Percentiles rank a stretch among this genome's conserved stretches.
Evolutionary conservation across 805 yeast species (phyloP).

Genomic region (Kurtzmaniella cleridarum): DNA sequence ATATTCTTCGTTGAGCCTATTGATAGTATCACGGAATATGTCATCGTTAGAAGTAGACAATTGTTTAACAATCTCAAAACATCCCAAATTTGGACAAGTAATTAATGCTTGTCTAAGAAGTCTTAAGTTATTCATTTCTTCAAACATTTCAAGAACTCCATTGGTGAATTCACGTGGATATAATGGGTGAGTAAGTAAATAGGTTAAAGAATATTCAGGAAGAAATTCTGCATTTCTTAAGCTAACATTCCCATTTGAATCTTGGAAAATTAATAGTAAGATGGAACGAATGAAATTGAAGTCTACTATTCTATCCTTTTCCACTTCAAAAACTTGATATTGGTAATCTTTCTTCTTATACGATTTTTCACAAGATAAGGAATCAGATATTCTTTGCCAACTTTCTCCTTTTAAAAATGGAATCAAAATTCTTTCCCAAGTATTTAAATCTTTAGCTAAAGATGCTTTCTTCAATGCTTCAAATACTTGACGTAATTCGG

Average conservation of each 20-base stretch:
- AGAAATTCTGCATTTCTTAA: conserved; percentile 21
- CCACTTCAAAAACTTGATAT: conserved; percentile 54
- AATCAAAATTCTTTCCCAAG: conserved; percentile 23
- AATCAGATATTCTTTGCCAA: conserved; percentile 14
- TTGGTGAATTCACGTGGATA: conserved; percentile 60
- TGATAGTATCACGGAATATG: conserved; percentile 61
- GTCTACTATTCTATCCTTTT: conserved; percentile 62
- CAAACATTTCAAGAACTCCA: conserved; percentile 50
- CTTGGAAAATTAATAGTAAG: conserved; percentile 35
- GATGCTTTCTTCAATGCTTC: conserved; percentile 16
- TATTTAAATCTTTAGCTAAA: conserved; percentile 13
- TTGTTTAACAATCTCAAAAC: conserved; percentile 58
- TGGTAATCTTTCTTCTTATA: conserved; percentile 11
- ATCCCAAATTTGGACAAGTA: conserved; percentile 65
- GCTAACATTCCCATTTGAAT: conserved; percentile 8
- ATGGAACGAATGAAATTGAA: conserved; percentile 46
- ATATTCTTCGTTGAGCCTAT: conserved; percentile 62
- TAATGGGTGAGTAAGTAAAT: conserved; percentile 80
- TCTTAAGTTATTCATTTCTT: conserved; percentile 42
- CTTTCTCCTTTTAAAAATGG: conserved; percentile 26
- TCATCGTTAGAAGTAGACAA: conserved; percentile 49
- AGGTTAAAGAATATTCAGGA: conserved; percentile 60
- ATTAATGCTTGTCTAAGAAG: conserved; percentile 77
- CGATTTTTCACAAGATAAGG: neutral
- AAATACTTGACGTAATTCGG: conserved; percentile 20